phyloP scores from a whole-genome alignment of 2,329 filamentous ascomycete species.

The Pyrenophora seminiperda region DNA sequence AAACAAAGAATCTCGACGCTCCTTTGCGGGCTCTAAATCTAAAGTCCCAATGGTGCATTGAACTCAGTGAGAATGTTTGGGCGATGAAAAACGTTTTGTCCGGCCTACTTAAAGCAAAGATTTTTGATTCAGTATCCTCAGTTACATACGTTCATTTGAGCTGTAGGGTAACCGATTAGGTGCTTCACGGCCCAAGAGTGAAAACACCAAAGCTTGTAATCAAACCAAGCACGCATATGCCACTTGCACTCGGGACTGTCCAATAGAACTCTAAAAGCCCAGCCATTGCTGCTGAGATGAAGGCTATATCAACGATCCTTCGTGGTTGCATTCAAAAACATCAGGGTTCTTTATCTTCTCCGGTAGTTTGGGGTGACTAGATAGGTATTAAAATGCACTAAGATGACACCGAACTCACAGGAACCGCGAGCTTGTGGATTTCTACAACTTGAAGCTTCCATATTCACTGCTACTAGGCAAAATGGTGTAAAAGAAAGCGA shows the following conservation, averaged over 20 bases:
- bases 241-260: too few relatives aligned
- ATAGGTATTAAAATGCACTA: not conserved
- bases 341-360: not conserved
- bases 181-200: too few relatives aligned
- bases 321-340: not conserved
- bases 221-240: too few relatives aligned
- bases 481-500: not conserved
- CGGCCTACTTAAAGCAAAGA: not conserved
- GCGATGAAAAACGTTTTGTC: not conserved
- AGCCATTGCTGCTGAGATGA: too few relatives aligned
- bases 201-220: too few relatives aligned
- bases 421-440: not conserved
- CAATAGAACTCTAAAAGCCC: too few relatives aligned
- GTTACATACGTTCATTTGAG: not conserved
- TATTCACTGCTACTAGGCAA: not conserved
- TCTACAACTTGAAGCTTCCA: not conserved
- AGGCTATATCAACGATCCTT: too few relatives aligned
- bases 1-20: slow-evolving; percentile 7
- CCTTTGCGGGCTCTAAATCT: slow-evolving; percentile 6
- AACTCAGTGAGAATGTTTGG: not conserved
- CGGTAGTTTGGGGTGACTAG: not conserved
- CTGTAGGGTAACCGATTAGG: too few relatives aligned
- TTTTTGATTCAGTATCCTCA: not conserved
- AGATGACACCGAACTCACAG: not conserved
- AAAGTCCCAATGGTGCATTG: not conserved